A percentile compares a stretch with the other conserved stretches of the same genome.
Conservation (phyloP, 73 alveolate genomes). For the Tetrahymena thermophila region DNA sequence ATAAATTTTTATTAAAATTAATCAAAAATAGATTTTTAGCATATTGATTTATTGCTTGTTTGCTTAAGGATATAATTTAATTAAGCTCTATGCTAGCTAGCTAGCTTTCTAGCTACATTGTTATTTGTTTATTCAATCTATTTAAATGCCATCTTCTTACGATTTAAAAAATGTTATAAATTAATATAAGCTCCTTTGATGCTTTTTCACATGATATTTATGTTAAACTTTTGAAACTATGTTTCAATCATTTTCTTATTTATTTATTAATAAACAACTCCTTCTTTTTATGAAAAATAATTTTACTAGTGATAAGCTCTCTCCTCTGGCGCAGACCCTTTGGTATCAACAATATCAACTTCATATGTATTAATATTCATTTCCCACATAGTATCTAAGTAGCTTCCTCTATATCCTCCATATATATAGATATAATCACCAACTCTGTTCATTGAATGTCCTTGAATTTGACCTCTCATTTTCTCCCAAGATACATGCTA, state of each 20-base stretch:
- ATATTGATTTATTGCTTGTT: no score
- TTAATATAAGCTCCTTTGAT: no score
- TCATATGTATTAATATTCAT: constrained; percentile 42
- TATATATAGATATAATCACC: constrained; percentile 51
- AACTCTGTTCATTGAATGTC: constrained; percentile 38
- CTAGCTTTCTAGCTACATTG: no score
- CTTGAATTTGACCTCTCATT: constrained; percentile 16
- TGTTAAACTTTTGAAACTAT: no score
- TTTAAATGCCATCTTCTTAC: no score
- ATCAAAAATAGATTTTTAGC: no score
- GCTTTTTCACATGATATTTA: no score
- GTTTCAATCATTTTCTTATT: no score
- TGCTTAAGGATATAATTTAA: no score
- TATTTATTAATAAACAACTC: background rate
- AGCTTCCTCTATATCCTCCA: constrained; percentile 46
- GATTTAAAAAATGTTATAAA: no score
- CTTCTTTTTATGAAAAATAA: background rate
- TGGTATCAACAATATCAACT: constrained; percentile 28
- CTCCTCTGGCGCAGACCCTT: constrained; percentile 41
- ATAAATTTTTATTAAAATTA: background rate
- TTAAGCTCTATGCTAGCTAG: no score
- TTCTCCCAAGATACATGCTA: background rate
- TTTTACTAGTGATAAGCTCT: constrained; percentile 46
- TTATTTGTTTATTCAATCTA: no score
- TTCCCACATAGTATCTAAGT: constrained; percentile 20